Conservation (phyloP, 352 stramenopile genomes). For the Globisporangium carolinianum region DNA sequence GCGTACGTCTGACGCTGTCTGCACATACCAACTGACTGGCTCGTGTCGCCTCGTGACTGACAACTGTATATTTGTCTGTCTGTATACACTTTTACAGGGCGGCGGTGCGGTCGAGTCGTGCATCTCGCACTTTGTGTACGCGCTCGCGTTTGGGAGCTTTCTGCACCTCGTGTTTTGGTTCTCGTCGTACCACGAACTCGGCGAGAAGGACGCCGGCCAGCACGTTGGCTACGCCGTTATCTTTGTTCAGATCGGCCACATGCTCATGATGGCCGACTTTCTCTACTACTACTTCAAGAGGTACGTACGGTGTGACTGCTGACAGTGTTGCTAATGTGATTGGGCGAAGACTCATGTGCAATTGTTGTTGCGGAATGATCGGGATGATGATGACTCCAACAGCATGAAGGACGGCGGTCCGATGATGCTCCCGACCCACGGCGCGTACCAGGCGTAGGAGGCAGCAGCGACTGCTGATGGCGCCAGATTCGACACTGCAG, state of each 20-base stretch:
- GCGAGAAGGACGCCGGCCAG: conserved; percentile 87
- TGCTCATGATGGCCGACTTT: conserved; percentile 98
- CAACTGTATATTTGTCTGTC: background rate
- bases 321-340: too few species aligned
- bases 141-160: conserved; percentile 91
- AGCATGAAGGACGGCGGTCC: conserved; percentile 85
- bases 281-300: conserved; percentile 99
- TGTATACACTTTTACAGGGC: conserved; percentile 25
- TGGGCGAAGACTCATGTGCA: too few species aligned
- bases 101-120: conserved; percentile 93
- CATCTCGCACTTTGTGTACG: conserved; percentile 96
- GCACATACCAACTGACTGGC: too few species aligned
- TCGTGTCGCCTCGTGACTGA: background rate
- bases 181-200: conserved; percentile 97
- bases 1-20: conserved; percentile 30
- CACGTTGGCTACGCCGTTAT: conserved; percentile 94
- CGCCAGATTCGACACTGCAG: too few species aligned
- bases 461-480: background rate
- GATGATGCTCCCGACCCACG: conserved; percentile 87
- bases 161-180: conserved; percentile 99
- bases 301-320: conserved; percentile 15
- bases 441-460: conserved; percentile 69
- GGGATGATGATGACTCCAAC: background rate
- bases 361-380: conserved; percentile 4
- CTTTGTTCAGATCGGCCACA: conserved; percentile 96